These are phyloP conservation scores for Heterococcus sp. DNA, from an alignment of 108 stramenopile genomes.

Conservation along the genomic window DNA sequence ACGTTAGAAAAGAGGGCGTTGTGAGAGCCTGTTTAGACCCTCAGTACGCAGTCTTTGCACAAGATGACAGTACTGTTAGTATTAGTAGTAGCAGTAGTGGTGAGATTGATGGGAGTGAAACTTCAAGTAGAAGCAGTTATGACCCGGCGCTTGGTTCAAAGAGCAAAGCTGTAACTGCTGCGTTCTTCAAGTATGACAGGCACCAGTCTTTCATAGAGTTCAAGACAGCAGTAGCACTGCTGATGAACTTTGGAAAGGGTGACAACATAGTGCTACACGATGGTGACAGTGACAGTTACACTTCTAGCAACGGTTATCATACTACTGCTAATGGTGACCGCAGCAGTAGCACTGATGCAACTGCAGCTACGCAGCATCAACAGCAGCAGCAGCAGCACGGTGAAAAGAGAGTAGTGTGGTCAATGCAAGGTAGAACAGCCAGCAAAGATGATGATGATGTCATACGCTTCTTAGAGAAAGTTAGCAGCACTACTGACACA, in stretches of 20 bases:
- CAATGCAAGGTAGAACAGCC: background rate
- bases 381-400: background rate
- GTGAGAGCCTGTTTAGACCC: slow-evolving; percentile 10
- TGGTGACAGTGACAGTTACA: background rate
- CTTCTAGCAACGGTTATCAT: background rate
- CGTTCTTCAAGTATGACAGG: slow-evolving; percentile 13
- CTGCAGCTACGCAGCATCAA: background rate
- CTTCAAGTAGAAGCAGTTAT: background rate
- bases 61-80: background rate
- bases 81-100: background rate
- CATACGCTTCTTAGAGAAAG: background rate
- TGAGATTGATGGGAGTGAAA: background rate
- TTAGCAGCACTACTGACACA: background rate
- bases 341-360: background rate
- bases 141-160: background rate
- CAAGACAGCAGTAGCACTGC: slow-evolving; percentile 30
- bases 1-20: slow-evolving; percentile 24
- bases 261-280: background rate
- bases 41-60: background rate
- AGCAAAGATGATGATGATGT: background rate
- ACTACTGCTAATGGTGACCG: background rate
- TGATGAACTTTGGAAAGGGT: slow-evolving; percentile 27
- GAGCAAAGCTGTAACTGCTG: background rate
- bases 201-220: slow-evolving; percentile 45
- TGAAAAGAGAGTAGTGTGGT: background rate